Conservation (phyloP, 2,329 filamentous ascomycete genomes). For the Xylaria sp. region DNA sequence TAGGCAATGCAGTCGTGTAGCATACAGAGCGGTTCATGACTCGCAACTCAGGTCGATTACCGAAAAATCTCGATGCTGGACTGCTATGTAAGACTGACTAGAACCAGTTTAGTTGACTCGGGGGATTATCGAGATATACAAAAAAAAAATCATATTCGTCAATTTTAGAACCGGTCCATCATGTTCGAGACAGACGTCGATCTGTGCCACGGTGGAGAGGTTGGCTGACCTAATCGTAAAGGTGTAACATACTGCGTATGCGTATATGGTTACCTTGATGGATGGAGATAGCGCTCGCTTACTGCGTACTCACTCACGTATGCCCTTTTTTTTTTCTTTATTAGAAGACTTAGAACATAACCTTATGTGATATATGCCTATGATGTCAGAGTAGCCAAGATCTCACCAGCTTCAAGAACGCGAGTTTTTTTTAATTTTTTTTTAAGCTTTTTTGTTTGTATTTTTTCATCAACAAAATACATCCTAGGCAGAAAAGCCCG, state of each 20-base stretch:
- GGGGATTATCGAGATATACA: background rate
- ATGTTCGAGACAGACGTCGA: conserved; percentile 8
- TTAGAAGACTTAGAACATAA: background rate
- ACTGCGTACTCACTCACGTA: background rate
- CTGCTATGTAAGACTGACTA: conserved; percentile 22
- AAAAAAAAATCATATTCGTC: background rate
- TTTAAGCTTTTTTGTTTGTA: background rate
- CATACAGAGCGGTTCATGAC: conserved; percentile 22
- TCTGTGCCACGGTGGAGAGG: conserved; percentile 24
- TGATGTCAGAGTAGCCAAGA: background rate
- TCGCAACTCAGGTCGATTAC: conserved; percentile 18
- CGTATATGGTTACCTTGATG: conserved; percentile 4
- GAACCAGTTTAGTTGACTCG: conserved; percentile 27
- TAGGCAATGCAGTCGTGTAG: conserved; percentile 26
- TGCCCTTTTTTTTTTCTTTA: background rate
- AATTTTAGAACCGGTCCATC: background rate
- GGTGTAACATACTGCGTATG: background rate
- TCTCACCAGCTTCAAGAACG: background rate
- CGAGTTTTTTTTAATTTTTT: background rate
- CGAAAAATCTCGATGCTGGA: conserved; percentile 22
- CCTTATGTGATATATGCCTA: background rate
- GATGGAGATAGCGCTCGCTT: background rate
- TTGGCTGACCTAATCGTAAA: conserved; percentile 23
- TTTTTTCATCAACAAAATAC: background rate
- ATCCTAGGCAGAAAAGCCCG: background rate